A percentile compares a stretch with the other conserved stretches of the same genome.
phyloP scores from a whole-genome alignment of 345 rosid genomes.

The Citropsis articulata region DNA sequence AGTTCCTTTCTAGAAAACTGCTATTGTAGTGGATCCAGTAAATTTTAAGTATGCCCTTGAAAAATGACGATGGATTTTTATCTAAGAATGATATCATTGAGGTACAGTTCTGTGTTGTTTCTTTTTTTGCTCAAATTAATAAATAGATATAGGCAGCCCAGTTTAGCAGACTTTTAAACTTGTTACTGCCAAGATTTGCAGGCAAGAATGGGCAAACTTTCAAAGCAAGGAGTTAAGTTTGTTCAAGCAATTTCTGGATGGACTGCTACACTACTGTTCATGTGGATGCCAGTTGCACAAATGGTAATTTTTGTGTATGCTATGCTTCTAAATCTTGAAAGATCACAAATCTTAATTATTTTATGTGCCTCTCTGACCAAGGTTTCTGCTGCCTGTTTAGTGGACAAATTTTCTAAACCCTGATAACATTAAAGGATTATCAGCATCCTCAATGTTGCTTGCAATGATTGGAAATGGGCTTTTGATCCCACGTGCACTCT shows the following conservation, averaged over 20 bases:
- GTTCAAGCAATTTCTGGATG: slow-evolving; percentile 79
- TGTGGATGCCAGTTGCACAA: slow-evolving; percentile 97
- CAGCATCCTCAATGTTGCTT: slow-evolving; percentile 81
- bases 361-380: slow-evolving; percentile 19
- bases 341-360: neutral
- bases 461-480: slow-evolving; percentile 92
- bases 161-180: slow-evolving; percentile 20
- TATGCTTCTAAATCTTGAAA: neutral
- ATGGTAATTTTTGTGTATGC: slow-evolving; percentile 46
- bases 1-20: neutral
- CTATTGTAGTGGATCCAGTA: neutral
- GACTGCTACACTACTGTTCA: slow-evolving; percentile 95
- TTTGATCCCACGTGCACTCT: slow-evolving; percentile 87
- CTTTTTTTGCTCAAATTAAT: neutral
- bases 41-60: neutral
- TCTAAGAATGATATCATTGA: neutral
- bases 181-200: slow-evolving; percentile 43
- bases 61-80: neutral
- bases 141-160: neutral
- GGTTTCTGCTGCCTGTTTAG: slow-evolving; percentile 37
- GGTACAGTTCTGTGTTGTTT: neutral
- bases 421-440: slow-evolving; percentile 79
- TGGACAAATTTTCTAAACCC: slow-evolving; percentile 91
- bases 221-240: slow-evolving; percentile 62
- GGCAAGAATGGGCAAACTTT: slow-evolving; percentile 73